Base-by-base conservation (phyloP, 371 early-diverging fungal genomes). In the Fennellomyces sp. region DNA sequence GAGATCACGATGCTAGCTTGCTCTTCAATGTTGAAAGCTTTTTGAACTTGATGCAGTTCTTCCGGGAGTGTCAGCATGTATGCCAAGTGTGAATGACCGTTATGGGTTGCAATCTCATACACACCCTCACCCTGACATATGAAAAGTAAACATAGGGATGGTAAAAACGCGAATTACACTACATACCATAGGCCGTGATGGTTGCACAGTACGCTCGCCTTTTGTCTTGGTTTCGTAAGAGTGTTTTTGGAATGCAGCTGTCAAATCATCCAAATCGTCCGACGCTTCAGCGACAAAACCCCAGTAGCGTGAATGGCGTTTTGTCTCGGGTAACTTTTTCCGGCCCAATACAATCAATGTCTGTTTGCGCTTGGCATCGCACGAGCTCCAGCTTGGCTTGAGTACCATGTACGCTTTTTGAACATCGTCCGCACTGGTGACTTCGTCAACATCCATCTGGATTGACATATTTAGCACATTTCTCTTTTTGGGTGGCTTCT, bases 1-100 rank as follows among this genome's bases (percentile, higher is more conserved):
- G 73, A 62, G n/a, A 83, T 47, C 53, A 83, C 47, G 38, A 76
- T 78, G 30, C 76, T 75, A 0, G 81, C 76, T 52, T 78, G 63
- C 17, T 78, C 77, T 19, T 56, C 60, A 50, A 83, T 72, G 15
- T 75, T 70, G 63, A 83, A 83, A 1, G 68, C 68, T 25, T 81
- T 54, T 57, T 83, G 83, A 1, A 80, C 82, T 1, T 64, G 63
- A 1, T 56, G 58, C 2, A 73, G 78, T 29, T 78, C 51, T 4
- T 54, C 55, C 15, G 81, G 81, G 17, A 76, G 58, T 30, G 69
- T 65, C 50, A 78, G 57, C 21, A 64, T 58, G 33, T 80, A 80
- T 2, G 72, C 63, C 30, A 80, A 57, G 51, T 78, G 76, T 8
- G 70, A 69, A 41, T 68, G 68, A 10, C 65, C 67, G 10, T 59